Percentiles rank a stretch among this genome's conserved stretches.
phyloP scores from a whole-genome alignment of 805 yeast genomes.

The Helenozyma baotianmanensis region DNA sequence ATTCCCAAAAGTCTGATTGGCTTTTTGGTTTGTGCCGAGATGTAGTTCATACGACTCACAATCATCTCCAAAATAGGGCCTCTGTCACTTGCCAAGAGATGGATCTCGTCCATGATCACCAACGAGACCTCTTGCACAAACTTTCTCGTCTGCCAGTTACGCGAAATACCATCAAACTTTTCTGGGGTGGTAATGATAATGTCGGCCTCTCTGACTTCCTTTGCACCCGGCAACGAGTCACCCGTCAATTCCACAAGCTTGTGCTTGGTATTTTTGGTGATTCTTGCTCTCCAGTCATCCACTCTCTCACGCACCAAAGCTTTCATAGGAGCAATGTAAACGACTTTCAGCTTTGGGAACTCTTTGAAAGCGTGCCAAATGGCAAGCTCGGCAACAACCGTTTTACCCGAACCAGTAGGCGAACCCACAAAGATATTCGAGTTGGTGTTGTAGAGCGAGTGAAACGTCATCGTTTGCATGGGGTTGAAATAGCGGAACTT shows the following conservation, averaged over 20 bases:
- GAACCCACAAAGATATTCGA: conserved; percentile 89
- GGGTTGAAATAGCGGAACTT: conserved; percentile 90
- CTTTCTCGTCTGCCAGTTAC: conserved; percentile 77
- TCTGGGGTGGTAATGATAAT: conserved; percentile 82
- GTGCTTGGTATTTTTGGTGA: conserved; percentile 42
- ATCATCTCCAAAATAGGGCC: conserved; percentile 87
- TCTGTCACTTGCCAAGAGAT: conserved; percentile 76
- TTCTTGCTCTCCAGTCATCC: conserved; percentile 66
- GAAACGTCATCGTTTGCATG: conserved; percentile 97
- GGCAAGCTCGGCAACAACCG: conserved; percentile 94
- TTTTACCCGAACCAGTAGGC: conserved; percentile 98
- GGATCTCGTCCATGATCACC: conserved; percentile 83
- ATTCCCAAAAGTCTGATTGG: conserved; percentile 68
- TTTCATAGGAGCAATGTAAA: conserved; percentile 87
- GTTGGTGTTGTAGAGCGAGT: conserved; percentile 74
- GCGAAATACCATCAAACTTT: conserved; percentile 82
- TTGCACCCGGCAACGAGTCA: conserved; percentile 71
- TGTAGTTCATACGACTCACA: conserved; percentile 80
- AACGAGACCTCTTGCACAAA: conserved; percentile 72
- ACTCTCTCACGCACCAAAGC: conserved; percentile 82
- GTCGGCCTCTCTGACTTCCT: conserved; percentile 62
- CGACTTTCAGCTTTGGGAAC: conserved; percentile 74
- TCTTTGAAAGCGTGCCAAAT: conserved; percentile 93
- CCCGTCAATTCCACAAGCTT: conserved; percentile 77
- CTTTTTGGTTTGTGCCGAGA: conserved; percentile 53